Conservation (phyloP, 306 rosid species). For the Vigna reflexopilosa region DNA sequence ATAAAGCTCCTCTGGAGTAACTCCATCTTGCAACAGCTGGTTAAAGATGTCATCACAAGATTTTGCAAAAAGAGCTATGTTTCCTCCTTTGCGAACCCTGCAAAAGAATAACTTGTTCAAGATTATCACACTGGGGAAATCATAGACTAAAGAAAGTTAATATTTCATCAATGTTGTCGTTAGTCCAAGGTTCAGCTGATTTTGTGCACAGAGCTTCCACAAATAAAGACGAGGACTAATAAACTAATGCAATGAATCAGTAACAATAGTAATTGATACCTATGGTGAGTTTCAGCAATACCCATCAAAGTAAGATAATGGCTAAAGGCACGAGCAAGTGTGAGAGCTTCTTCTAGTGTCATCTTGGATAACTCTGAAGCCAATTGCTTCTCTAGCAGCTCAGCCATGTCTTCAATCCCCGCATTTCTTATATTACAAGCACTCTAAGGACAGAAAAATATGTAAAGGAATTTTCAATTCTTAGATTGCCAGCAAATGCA, state of each 20-base stretch:
- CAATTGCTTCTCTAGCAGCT: constrained; percentile 79
- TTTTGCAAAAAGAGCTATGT: constrained; percentile 57
- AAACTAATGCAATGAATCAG: neutral
- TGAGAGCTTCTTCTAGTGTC: constrained; percentile 78
- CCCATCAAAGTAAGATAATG: constrained; percentile 88
- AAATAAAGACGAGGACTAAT: neutral
- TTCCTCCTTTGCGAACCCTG: constrained; percentile 80
- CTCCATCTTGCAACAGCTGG: constrained; percentile 75
- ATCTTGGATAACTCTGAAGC: constrained; percentile 78
- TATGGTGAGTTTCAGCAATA: constrained; percentile 90
- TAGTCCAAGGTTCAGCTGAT: neutral
- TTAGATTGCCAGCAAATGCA: neutral
- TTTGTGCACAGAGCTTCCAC: neutral
- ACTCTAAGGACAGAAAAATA: constrained; percentile 52
- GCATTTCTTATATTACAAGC: constrained; percentile 87
- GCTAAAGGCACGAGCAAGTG: constrained; percentile 85
- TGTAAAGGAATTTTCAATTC: constrained; percentile 5
- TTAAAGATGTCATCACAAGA: constrained; percentile 85
- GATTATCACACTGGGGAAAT: neutral
- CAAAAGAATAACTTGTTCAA: constrained; percentile 34
- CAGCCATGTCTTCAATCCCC: constrained; percentile 80
- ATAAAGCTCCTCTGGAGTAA: constrained; percentile 77
- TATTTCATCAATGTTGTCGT: constrained; percentile 19
- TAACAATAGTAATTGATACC: constrained; percentile 49
- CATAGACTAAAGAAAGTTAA: neutral